phyloP scores from a whole-genome alignment of 257 asterid genomes.

The Thymus quinquecostatus region DNA sequence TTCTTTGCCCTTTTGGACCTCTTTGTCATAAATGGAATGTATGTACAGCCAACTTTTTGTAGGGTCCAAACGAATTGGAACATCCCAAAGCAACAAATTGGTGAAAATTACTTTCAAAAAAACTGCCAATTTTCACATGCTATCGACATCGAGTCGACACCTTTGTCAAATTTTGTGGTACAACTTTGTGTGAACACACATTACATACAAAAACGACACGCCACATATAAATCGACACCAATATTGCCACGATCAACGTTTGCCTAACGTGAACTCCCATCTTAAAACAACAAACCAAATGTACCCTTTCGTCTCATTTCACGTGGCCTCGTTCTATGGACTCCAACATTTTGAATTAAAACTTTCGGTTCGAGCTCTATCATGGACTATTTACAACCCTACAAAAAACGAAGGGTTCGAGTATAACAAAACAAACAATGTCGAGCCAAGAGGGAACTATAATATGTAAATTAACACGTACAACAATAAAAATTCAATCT shows the following conservation, averaged over 20 bases:
- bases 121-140: slow-evolving; percentile 1
- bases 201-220: background rate
- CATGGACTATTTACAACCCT: too few relatives aligned
- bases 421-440: too few relatives aligned
- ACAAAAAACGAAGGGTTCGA: too few relatives aligned
- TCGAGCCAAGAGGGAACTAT: too few relatives aligned
- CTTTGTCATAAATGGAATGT: background rate
- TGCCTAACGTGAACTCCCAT: too few relatives aligned
- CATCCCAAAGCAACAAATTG: slow-evolving; percentile 14
- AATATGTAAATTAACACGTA: too few relatives aligned
- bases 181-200: background rate
- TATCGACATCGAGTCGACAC: background rate
- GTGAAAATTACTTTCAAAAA: slow-evolving; percentile 5
- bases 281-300: too few relatives aligned
- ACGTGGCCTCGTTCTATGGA: too few relatives aligned
- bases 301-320: too few relatives aligned
- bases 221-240: background rate
- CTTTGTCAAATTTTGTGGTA: background rate
- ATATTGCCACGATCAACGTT: background rate
- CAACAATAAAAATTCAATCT: background rate
- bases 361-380: too few relatives aligned
- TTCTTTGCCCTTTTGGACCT: slow-evolving; percentile 10
- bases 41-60: slow-evolving; percentile 4
- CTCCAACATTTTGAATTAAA: too few relatives aligned
- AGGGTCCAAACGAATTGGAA: slow-evolving; percentile 19